These are phyloP conservation scores for Skeletonema grethae DNA, from an alignment of 108 stramenopile genomes.

Conservation along the genomic window DNA sequence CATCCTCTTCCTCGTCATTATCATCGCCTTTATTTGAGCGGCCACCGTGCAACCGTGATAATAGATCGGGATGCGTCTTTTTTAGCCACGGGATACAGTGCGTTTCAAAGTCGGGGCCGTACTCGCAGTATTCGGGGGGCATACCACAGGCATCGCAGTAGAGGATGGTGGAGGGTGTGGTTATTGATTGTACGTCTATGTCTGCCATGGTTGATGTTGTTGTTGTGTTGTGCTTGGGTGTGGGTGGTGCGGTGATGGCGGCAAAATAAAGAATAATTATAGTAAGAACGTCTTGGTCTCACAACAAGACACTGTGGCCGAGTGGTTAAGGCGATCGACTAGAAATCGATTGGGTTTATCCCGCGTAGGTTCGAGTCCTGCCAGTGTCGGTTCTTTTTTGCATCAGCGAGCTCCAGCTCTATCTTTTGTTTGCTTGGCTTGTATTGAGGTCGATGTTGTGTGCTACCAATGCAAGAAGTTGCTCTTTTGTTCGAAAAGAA, in stretches of 20 bases:
- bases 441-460: too few species aligned
- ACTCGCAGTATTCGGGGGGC: conserved; percentile 97
- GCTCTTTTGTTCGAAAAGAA: too few species aligned
- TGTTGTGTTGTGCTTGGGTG: too few species aligned
- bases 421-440: too few species aligned
- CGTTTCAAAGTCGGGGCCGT: conserved; percentile 89
- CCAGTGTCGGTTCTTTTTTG: conserved; percentile 53
- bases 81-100: conserved; percentile 81
- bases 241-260: too few species aligned
- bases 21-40: neutral
- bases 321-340: conserved; percentile 86
- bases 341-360: conserved; percentile 80
- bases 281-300: too few species aligned
- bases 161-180: conserved; percentile 39
- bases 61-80: conserved; percentile 65
- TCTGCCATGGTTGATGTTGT: too few species aligned
- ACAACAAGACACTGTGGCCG: conserved; percentile 62
- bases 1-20: conserved; percentile 8
- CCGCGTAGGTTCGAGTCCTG: conserved; percentile 86
- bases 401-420: too few species aligned
- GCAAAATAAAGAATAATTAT: too few species aligned
- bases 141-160: conserved; percentile 94
- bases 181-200: neutral
- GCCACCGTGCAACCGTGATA: conserved; percentile 38
- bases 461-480: too few species aligned